Evolutionary conservation across 2,329 filamentous ascomycete genomes (phyloP).

Genomic region (Cephalotrichum gorgonifer): DNA sequence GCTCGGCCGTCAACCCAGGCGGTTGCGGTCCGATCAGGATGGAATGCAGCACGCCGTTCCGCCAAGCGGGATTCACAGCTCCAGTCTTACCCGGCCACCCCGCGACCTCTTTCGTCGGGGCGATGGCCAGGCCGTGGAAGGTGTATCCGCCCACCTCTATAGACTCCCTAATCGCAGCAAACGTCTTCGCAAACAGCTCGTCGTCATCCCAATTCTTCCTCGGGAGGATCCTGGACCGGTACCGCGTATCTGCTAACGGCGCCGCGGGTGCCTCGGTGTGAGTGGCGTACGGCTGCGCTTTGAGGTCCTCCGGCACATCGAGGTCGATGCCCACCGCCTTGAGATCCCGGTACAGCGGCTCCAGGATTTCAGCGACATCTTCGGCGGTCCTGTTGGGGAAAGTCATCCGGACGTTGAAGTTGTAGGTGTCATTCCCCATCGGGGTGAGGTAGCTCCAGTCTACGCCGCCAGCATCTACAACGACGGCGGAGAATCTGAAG

Average conservation of each 20-base stretch:
- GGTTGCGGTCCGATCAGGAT: conserved; percentile 16
- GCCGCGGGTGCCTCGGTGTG: conserved; percentile 4
- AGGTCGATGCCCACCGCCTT: conserved; percentile 11
- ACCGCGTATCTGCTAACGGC: conserved; percentile 16
- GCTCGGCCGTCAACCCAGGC: conserved; percentile 6
- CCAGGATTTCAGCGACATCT: conserved; percentile 26
- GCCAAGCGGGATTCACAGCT: conserved; percentile 32
- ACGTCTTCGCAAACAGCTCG: conserved; percentile 14
- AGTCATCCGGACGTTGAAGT: conserved; percentile 19
- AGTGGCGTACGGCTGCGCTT: conserved; percentile 6
- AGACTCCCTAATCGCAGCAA: conserved; percentile 18
- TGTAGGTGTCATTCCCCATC: conserved; percentile 10
- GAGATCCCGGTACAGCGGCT: conserved; percentile 25
- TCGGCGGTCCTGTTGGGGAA: conserved; percentile 16
- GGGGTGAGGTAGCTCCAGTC: conserved; percentile 22
- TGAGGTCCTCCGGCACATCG: conserved; percentile 8
- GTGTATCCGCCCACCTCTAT: conserved; percentile 24
- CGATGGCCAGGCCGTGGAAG: conserved; percentile 20
- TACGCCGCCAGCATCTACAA: conserved; percentile 23
- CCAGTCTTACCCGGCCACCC: conserved; percentile 19
- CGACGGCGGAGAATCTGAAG: conserved; percentile 20
- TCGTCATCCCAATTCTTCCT: conserved; percentile 16
- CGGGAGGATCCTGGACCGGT: conserved; percentile 21
- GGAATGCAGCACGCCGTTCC: conserved; percentile 21
- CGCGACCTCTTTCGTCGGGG: conserved; percentile 16